phyloP scores from a whole-genome alignment of 2,329 filamentous ascomycete species.

The Arthrobotrys entomopaga region DNA sequence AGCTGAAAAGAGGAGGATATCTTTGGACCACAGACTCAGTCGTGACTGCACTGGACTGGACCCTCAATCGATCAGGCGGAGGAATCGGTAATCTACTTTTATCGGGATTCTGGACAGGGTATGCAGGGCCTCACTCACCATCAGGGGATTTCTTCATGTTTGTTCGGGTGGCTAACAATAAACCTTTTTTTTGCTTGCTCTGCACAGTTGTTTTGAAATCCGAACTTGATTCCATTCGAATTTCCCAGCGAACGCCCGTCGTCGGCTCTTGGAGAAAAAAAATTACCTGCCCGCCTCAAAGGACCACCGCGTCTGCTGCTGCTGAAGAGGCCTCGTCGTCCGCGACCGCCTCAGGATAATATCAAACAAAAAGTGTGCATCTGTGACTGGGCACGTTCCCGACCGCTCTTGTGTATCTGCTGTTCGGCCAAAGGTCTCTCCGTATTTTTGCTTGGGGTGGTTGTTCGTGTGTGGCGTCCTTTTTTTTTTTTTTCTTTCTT shows the following conservation, averaged over 20 bases:
- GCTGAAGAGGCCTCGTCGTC: constrained; percentile 3
- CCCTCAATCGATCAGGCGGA: constrained; percentile 17
- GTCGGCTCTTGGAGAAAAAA: constrained; percentile 9
- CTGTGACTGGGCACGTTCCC: constrained; percentile 29
- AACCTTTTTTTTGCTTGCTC: neutral
- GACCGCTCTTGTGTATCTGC: constrained; percentile 28
- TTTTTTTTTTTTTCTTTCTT: constrained; percentile 24
- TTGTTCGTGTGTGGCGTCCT: constrained; percentile 35
- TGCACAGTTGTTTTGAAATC: constrained; percentile 41
- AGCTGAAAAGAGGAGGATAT: constrained; percentile 46
- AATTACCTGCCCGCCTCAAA: neutral
- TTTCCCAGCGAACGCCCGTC: too few relatives aligned
- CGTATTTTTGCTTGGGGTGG: constrained; percentile 19
- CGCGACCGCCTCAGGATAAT: constrained; percentile 14
- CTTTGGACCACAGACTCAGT: constrained; percentile 31
- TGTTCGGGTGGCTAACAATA: constrained; percentile 55
- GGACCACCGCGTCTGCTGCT: constrained; percentile 24
- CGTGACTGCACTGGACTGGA: constrained; percentile 35
- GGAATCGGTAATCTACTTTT: neutral
- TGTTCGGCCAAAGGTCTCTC: neutral
- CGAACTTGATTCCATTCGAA: neutral
- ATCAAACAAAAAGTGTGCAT: constrained; percentile 14
- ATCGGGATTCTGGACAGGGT: constrained; percentile 28
- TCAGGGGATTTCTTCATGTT: constrained; percentile 37
- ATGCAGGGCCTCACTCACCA: constrained; percentile 28